Base-by-base conservation (phyloP, 805 yeast species). In the Starmera pachycereana region DNA sequence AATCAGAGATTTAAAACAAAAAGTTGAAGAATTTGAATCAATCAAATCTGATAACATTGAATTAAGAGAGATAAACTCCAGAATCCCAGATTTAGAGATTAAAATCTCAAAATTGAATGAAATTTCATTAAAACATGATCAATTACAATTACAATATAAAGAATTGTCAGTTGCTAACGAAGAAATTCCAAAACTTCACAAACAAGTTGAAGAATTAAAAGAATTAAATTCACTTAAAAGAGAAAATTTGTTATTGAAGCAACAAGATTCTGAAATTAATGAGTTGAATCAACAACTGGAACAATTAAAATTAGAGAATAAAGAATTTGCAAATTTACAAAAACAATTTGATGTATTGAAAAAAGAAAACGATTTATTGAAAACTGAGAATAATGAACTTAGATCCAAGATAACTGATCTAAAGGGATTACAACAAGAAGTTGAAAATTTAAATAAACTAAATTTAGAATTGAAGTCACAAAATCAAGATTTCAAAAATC, bases 401-500 rank as follows among this genome's bases (percentile, higher is more conserved):
- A 22, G 9, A 22, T 22, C 27, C 5, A 6, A 22, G 6, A 22
- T 22, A 6, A 22, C 2, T 22, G 27, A 8, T 8, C 5, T 22
- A 22, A 22, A 7, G 3, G 9, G 5, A 22, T 22, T 22, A 22
- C 27, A 22, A 22, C 7, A 22, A 22, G 27, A 22, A 22, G 27
- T 22, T 22, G 27, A 22, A 22, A 22, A 22, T 8, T 22, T 22
- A 6, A 22, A 22, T 22, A 4, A 22, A 22, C 5, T 22, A 8
- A 22, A 36, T 2, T n/a, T 19, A 18, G 32, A 35, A 10, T 32
- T 35, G 8, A 38, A 38, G 28, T 8, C 34, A 3, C 25, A 44
- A 12, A 32, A 49, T 3, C 39, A 40, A 4, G 42, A 43, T 6
- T 32, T 42, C 8, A 7, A 29, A 9, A 13, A 16, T 8, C 25